Evolutionary conservation across 371 early-diverging fungal species (phyloP).

Genomic region (Funneliformis caledonium): DNA sequence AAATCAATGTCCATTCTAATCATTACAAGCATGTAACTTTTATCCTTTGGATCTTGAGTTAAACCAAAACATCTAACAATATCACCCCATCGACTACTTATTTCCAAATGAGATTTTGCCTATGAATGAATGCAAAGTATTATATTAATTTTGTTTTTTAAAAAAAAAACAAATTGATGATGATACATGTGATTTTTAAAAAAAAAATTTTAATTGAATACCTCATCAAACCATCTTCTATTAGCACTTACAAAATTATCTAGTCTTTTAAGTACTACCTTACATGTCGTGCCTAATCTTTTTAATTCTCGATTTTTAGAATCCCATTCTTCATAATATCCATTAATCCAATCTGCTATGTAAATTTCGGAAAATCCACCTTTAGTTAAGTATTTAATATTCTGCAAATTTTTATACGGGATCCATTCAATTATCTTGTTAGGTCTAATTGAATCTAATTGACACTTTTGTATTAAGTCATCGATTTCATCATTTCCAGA

Average conservation of each 20-base stretch:
- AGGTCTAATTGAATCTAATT: background rate
- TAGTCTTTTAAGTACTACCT: background rate
- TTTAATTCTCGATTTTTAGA: background rate
- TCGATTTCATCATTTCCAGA: constrained; percentile 22
- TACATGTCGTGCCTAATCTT: background rate
- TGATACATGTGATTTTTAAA: no score
- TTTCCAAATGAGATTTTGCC: background rate
- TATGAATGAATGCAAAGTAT: no score
- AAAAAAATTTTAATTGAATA: no score
- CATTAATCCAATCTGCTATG: constrained; percentile 6
- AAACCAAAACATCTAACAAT: no score
- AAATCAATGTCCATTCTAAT: no score
- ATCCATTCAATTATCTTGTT: background rate
- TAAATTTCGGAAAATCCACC: background rate
- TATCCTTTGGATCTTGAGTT: no score
- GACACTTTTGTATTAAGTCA: background rate
- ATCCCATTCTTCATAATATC: constrained; percentile 9
- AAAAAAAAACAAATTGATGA: no score
- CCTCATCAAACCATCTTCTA: no score
- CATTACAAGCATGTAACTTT: no score
- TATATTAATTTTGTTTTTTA: no score
- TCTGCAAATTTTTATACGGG: background rate
- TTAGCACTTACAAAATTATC: background rate
- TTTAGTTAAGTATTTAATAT: constrained; percentile 16
- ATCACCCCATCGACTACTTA: no score